These are phyloP conservation scores for Podaxis carcinomalis DNA, from an alignment of 768 basidiomycete genomes.

Conservation along the genomic window DNA sequence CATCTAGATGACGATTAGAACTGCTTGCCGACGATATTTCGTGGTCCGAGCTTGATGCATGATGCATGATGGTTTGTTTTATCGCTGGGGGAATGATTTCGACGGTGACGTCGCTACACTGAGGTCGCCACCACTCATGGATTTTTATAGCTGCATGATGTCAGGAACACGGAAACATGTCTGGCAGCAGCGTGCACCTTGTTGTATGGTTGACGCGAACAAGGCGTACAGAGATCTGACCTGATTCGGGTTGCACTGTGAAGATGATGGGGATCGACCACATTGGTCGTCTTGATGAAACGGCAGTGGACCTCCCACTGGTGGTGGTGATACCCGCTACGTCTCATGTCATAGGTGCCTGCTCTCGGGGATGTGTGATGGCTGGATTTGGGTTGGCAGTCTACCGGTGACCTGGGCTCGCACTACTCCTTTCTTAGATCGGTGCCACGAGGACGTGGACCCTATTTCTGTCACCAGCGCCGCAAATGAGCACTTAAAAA, in stretches of 20 bases:
- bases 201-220: background rate
- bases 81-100: background rate
- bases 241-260: background rate
- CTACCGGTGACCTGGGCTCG: background rate
- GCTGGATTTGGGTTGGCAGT: background rate
- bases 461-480: background rate
- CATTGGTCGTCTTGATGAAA: background rate
- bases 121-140: background rate
- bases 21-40: background rate
- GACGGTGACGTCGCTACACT: background rate
- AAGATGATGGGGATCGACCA: background rate
- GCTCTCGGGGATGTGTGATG: background rate
- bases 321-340: background rate
- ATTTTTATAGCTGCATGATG: background rate
- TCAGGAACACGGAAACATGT: background rate
- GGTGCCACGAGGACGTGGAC: background rate
- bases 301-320: background rate
- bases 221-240: background rate
- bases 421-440: background rate
- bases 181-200: background rate
- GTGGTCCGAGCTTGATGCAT: background rate
- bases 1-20: too few species aligned
- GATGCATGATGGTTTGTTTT: background rate
- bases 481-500: background rate
- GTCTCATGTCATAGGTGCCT: background rate